Conservation (phyloP, 1,284 basidiomycete species). For the Cutaneotrichosporon cavernicola region DNA sequence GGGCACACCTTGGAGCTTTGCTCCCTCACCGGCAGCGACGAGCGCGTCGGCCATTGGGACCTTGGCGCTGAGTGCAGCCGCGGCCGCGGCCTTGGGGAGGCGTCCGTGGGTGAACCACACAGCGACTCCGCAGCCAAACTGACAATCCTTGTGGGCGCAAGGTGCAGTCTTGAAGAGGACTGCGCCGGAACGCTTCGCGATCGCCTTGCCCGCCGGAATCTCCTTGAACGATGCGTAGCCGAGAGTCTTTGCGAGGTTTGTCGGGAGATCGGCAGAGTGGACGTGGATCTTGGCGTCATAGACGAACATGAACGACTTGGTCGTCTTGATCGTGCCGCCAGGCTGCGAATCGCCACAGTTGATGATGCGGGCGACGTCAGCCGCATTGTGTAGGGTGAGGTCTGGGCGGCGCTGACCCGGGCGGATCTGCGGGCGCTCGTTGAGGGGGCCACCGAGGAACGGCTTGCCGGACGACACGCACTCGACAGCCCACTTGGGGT, state of each 20-base stretch:
- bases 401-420: constrained; percentile 46
- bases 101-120: constrained; percentile 56
- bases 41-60: constrained; percentile 53
- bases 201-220: constrained; percentile 45
- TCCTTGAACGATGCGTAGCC: constrained; percentile 26
- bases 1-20: constrained; percentile 40
- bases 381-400: constrained; percentile 45
- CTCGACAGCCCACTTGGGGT: constrained; percentile 30
- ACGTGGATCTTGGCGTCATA: constrained; percentile 54
- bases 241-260: constrained; percentile 23
- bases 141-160: constrained; percentile 16
- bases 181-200: constrained; percentile 54
- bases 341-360: constrained; percentile 55
- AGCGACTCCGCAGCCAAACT: constrained; percentile 40
- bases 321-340: constrained; percentile 50
- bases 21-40: constrained; percentile 39
- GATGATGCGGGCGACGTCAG: constrained; percentile 49
- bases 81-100: constrained; percentile 49
- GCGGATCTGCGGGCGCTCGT: constrained; percentile 52
- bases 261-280: constrained; percentile 29
- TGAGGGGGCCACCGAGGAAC: constrained; percentile 50
- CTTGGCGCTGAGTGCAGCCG: constrained; percentile 52
- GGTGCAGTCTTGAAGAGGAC: constrained; percentile 52
- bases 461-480: constrained; percentile 42
- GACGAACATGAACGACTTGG: constrained; percentile 48